phyloP scores from a whole-genome alignment of 768 basidiomycete species.

The Lyophyllum atratum region DNA sequence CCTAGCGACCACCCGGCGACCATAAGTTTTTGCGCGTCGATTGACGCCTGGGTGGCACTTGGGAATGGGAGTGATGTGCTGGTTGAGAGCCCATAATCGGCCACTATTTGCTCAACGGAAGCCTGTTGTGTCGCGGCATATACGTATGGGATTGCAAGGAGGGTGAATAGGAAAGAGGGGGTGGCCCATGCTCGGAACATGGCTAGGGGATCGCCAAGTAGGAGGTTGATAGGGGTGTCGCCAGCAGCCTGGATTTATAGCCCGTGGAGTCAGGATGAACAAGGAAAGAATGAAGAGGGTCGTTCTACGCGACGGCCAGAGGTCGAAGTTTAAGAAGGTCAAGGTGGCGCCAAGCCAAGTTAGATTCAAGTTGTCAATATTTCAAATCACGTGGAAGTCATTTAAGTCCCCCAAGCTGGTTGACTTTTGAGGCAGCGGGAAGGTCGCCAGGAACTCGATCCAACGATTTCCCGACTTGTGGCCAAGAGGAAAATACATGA shows the following conservation, averaged over 20 bases:
- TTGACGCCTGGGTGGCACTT: constrained; percentile 52
- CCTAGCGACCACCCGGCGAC: constrained; percentile 61
- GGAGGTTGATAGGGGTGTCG: not conserved
- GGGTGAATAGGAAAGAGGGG: constrained; percentile 14
- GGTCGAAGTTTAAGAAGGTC: no score
- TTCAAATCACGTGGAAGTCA: no score
- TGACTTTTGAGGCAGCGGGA: no score
- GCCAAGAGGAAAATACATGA: no score
- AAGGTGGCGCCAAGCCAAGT: no score
- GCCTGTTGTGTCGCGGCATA: constrained; percentile 29
- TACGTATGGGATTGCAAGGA: constrained; percentile 12
- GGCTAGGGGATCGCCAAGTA: not conserved
- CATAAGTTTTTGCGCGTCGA: constrained; percentile 52
- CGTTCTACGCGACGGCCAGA: no score
- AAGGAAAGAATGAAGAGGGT: not conserved
- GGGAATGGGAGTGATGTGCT: constrained; percentile 72
- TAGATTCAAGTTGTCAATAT: no score
- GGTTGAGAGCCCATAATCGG: constrained; percentile 54
- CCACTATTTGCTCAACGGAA: constrained; percentile 42
- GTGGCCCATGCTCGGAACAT: constrained; percentile 19
- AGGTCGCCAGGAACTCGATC: no score
- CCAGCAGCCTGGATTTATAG: not conserved
- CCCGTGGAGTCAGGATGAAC: not conserved
- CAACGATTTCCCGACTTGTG: no score
- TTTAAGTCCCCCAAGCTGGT: no score